Evolutionary conservation across 371 early-diverging fungal species (phyloP).

Genomic region (Saksenaea vasiformis): DNA sequence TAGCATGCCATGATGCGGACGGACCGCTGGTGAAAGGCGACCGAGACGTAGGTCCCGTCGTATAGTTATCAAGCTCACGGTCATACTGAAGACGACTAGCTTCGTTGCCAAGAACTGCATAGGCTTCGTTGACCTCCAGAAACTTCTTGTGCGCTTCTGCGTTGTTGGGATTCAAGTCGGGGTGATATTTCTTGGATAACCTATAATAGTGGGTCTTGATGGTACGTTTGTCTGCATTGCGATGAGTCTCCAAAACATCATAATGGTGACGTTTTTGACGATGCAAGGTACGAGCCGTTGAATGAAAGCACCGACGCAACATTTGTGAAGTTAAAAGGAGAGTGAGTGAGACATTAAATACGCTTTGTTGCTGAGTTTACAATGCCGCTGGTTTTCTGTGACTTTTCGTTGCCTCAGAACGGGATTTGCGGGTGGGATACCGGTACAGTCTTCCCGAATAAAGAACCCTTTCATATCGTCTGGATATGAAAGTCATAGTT

Average conservation of each 20-base stretch:
- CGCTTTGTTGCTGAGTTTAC: not conserved
- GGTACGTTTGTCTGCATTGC: conserved; percentile 57
- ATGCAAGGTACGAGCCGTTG: conserved; percentile 11
- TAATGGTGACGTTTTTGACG: conserved; percentile 49
- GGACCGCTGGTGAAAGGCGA: conserved; percentile 17
- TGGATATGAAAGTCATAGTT: too few relatives aligned
- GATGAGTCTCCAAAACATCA: conserved; percentile 55
- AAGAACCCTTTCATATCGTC: too few relatives aligned
- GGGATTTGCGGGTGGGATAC: too few relatives aligned
- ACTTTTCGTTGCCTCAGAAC: too few relatives aligned
- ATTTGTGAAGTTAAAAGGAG: conserved; percentile 4
- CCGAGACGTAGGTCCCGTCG: conserved; percentile 37
- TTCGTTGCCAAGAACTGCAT: conserved; percentile 78
- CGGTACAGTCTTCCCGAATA: too few relatives aligned
- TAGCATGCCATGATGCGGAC: conserved; percentile 39
- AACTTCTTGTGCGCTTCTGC: conserved; percentile 70
- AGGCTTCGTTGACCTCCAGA: conserved; percentile 84
- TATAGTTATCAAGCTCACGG: conserved; percentile 50
- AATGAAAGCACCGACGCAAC: conserved; percentile 31
- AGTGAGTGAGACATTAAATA: not conserved
- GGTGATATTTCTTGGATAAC: conserved; percentile 85
- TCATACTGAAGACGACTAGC: conserved; percentile 80
- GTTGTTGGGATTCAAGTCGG: conserved; percentile 78
- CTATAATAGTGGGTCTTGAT: conserved; percentile 84
- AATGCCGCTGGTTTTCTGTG: not conserved